phyloP scores from a whole-genome alignment of 108 stramenopile species.

The Cyclotella distinguenda region DNA sequence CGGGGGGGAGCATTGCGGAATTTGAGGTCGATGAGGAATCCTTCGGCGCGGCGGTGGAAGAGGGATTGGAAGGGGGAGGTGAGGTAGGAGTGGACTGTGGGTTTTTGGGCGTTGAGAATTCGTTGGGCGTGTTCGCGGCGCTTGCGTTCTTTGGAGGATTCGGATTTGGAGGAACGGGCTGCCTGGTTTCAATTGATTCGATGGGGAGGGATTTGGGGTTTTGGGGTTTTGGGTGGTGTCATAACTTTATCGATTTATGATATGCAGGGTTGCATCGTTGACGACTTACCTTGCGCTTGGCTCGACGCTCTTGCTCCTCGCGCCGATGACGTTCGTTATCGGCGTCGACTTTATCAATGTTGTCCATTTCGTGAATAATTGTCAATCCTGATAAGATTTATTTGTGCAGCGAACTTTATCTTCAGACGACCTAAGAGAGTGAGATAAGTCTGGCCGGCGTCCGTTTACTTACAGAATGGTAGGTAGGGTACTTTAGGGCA shows the following conservation, averaged over 20 bases:
- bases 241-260: background rate
- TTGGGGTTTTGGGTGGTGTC: background rate
- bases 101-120: slow-evolving; percentile 44
- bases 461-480: no score
- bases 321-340: slow-evolving; percentile 73
- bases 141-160: slow-evolving; percentile 70
- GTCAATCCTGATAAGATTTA: no score
- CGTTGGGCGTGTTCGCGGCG: slow-evolving; percentile 70
- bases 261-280: background rate
- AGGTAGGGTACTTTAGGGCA: no score
- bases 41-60: slow-evolving; percentile 75
- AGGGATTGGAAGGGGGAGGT: slow-evolving; percentile 68
- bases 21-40: slow-evolving; percentile 78
- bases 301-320: slow-evolving; percentile 77
- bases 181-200: no score
- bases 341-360: slow-evolving; percentile 29
- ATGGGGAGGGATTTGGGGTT: background rate
- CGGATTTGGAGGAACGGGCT: slow-evolving; percentile 60
- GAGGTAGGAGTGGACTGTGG: slow-evolving; percentile 9
- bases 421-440: no score
- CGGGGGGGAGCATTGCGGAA: slow-evolving; percentile 90
- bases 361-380: no score
- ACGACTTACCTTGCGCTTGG: slow-evolving; percentile 71
- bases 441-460: no score
- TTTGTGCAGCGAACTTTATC: no score